These are phyloP conservation scores for Pseudocercospora crystallina DNA, from an alignment of 2,329 filamentous ascomycete species.

Conservation along the genomic window DNA sequence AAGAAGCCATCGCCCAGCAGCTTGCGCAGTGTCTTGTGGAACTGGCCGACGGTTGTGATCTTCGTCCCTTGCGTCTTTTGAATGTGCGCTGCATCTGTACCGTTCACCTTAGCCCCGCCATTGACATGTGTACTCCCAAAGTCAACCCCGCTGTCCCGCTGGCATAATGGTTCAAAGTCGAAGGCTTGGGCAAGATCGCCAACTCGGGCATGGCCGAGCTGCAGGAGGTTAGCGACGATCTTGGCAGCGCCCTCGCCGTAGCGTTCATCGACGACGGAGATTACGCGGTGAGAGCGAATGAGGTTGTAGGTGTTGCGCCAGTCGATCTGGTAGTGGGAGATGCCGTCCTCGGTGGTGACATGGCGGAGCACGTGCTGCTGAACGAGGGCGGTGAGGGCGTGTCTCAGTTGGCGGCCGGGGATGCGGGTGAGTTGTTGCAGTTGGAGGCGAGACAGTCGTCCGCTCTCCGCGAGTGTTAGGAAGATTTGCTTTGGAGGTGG, in stretches of 20 bases:
- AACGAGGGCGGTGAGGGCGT: slow-evolving; percentile 79
- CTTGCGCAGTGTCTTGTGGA: slow-evolving; percentile 45
- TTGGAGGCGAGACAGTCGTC: slow-evolving; percentile 69
- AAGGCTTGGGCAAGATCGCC: slow-evolving; percentile 69
- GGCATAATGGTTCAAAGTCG: slow-evolving; percentile 35
- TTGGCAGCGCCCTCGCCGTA: slow-evolving; percentile 73
- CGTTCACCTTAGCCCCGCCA: slow-evolving; percentile 18
- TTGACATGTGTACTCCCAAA: slow-evolving; percentile 25
- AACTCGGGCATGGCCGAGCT: slow-evolving; percentile 74
- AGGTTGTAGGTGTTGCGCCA: slow-evolving; percentile 77
- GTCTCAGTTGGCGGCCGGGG: slow-evolving; percentile 70
- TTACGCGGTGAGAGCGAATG: slow-evolving; percentile 75
- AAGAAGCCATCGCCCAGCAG: slow-evolving; percentile 67
- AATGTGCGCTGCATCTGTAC: slow-evolving; percentile 14
- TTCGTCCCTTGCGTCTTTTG: slow-evolving; percentile 22
- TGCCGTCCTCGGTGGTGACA: slow-evolving; percentile 55
- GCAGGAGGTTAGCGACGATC: slow-evolving; percentile 71
- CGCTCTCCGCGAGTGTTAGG: slow-evolving; percentile 71
- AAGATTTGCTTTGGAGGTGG: slow-evolving; percentile 70
- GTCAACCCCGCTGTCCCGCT: slow-evolving; percentile 33
- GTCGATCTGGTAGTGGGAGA: slow-evolving; percentile 81
- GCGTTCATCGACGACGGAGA: slow-evolving; percentile 70
- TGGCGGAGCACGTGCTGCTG: slow-evolving; percentile 66
- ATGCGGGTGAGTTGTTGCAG: slow-evolving; percentile 71
- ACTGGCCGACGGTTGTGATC: slow-evolving; percentile 40